Conservation (phyloP, 495 filamentous ascomycete genomes). For the Schizothecium vesticola region DNA sequence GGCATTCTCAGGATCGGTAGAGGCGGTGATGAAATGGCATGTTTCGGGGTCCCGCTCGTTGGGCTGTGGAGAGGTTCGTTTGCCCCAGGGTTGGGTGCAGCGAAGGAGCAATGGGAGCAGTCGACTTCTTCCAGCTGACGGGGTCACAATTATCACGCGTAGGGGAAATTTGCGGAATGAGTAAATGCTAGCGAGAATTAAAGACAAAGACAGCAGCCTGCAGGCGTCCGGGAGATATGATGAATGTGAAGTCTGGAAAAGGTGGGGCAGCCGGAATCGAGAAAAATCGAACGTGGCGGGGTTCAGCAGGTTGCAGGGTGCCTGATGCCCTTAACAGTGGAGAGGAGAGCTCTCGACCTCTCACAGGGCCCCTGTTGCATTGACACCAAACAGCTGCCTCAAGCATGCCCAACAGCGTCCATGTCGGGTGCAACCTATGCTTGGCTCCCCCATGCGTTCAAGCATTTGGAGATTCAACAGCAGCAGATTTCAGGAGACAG, state of each 20-base stretch:
- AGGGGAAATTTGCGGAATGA: not conserved
- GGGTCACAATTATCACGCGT: not conserved
- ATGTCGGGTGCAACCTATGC: not conserved
- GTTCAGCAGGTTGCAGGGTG: not conserved
- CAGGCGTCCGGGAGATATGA: slow-evolving; percentile 7
- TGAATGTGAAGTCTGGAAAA: not conserved
- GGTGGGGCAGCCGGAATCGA: slow-evolving; percentile 12
- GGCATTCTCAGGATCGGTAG: slow-evolving; percentile 28
- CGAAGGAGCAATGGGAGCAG: not conserved
- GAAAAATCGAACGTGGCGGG: slow-evolving; percentile 10
- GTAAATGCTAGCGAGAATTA: not conserved
- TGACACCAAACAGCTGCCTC: not conserved
- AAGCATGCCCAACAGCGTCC: not conserved
- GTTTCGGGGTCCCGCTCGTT: slow-evolving; percentile 13
- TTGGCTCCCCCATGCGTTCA: not conserved
- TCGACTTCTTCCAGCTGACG: slow-evolving; percentile 8
- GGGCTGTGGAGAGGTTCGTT: not conserved
- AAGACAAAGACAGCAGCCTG: slow-evolving; percentile 7
- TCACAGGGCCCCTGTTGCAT: not conserved
- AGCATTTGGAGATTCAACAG: not conserved
- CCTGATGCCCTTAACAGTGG: not conserved
- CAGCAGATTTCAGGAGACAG: not conserved
- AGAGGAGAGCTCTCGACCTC: not conserved
- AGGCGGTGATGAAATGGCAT: slow-evolving; percentile 28
- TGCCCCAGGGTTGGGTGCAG: not conserved